A percentile compares a stretch with the other conserved stretches of the same genome.
phyloP scores from a whole-genome alignment of 2,329 filamentous ascomycete species.

The Apiospora koreana region DNA sequence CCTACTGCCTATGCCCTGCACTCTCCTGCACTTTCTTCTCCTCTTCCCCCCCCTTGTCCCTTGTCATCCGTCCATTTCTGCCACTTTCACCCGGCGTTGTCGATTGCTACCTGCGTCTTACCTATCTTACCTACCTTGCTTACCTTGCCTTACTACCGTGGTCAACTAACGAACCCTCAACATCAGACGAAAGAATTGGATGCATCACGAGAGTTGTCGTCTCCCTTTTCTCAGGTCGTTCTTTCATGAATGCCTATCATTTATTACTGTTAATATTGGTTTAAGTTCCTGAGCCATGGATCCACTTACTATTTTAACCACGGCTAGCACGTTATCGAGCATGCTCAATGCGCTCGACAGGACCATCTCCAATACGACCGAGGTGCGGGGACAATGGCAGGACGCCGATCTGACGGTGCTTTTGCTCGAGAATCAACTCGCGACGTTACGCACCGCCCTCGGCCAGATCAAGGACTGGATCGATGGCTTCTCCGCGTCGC shows the following conservation, averaged over 20 bases:
- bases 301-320: slow-evolving; percentile 8
- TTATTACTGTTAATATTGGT: neutral
- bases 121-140: neutral
- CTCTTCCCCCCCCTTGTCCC: neutral
- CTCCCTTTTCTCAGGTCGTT: neutral
- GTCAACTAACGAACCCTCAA: neutral
- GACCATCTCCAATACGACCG: slow-evolving; percentile 2
- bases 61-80: neutral
- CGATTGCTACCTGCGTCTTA: neutral
- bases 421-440: slow-evolving; percentile 2
- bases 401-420: slow-evolving; percentile 6
- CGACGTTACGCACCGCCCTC: neutral
- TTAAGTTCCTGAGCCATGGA: neutral
- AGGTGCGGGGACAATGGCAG: slow-evolving; percentile 7
- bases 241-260: neutral
- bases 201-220: neutral
- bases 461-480: slow-evolving; percentile 8
- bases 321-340: slow-evolving; percentile 6
- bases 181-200: neutral
- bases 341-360: slow-evolving; percentile 7
- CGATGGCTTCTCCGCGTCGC: neutral
- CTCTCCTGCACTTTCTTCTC: neutral
- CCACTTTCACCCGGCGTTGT: neutral
- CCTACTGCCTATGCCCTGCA: neutral
- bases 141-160: neutral